These are phyloP conservation scores for Notholithocarpus densiflorus DNA, from an alignment of 306 rosid genomes.

Conservation along the genomic window DNA sequence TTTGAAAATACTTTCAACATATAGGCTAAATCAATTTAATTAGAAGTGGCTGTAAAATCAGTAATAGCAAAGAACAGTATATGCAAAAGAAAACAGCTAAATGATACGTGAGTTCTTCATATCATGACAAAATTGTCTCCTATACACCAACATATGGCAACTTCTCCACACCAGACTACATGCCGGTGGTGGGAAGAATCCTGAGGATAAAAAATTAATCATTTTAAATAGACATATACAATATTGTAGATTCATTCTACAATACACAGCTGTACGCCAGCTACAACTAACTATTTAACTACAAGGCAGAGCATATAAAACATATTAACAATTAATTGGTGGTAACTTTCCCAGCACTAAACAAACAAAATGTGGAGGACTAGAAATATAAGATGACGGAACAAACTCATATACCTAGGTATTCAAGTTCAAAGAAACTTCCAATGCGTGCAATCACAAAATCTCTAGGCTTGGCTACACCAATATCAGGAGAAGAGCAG, in stretches of 20 bases:
- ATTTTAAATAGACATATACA: background rate
- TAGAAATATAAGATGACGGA: background rate
- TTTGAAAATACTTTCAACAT: background rate
- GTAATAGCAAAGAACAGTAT: background rate
- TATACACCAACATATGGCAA: background rate
- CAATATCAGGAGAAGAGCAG: slow-evolving; percentile 59
- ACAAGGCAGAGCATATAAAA: background rate
- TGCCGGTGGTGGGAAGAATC: background rate
- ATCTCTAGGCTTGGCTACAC: slow-evolving; percentile 83
- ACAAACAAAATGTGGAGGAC: background rate
- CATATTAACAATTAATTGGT: background rate
- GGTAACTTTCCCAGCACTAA: background rate
- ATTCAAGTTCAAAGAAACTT: slow-evolving; percentile 92
- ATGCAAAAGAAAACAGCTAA: background rate
- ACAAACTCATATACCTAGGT: slow-evolving; percentile 60
- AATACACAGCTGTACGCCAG: background rate
- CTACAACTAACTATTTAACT: background rate
- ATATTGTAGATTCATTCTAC: background rate
- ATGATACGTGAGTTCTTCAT: background rate
- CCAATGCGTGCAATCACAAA: slow-evolving; percentile 96
- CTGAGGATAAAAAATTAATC: background rate
- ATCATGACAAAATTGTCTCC: background rate
- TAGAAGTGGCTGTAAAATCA: background rate
- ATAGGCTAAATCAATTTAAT: background rate
- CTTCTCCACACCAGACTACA: slow-evolving; percentile 1